Base-by-base conservation (phyloP, 371 early-diverging fungal species). In the Zopfochytrium polystomum region DNA sequence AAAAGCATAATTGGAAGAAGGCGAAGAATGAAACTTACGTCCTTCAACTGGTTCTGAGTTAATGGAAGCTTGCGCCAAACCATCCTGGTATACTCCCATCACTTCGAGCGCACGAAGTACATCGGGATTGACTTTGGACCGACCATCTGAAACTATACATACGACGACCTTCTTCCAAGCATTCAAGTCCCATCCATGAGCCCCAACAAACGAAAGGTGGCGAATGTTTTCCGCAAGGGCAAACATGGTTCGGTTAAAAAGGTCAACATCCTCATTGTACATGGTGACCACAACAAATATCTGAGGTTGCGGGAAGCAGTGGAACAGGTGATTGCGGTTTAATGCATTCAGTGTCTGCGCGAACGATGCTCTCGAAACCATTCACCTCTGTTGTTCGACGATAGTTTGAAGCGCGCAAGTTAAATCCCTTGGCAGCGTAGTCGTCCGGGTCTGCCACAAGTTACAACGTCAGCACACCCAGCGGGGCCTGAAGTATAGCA, bases 161-260 rank as follows among this genome's bases (percentile, higher is more conserved):
- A 94, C 87, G 9, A 90, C 90, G 13, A 92, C 81, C 66, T 92
- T 90, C 65, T 86, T 79, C 95, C 95, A 95, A 2, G 89, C 85
- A 33, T 93, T 85, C 33, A 77, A 68, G n/a, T 90, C 91, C 91
- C 93, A 93, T 34, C 52, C 60, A 26, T 79, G 82, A 31, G 74
- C 73, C 35, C 84, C 81, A 66, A 87, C 86, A 46, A 86, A 76
- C 73, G 90, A 91, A 42, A 94, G 62, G 70, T 90, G 86, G 2
- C 81, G 75, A 47, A 94, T 91, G 72, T 94, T 94, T 67, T 90
- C 90, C 79, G 86, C 85, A 42, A 92, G 81, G 5, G 90, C 85
- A 42, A 81, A 79, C 62, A 91, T 79, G 3, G 91, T 87, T 58
- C 90, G 84, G 52, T 83, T 82, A 65, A 93, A 87, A 44, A 93